Evolutionary conservation across 108 stramenopile genomes (phyloP).

Genomic region (Tribonema minus): DNA sequence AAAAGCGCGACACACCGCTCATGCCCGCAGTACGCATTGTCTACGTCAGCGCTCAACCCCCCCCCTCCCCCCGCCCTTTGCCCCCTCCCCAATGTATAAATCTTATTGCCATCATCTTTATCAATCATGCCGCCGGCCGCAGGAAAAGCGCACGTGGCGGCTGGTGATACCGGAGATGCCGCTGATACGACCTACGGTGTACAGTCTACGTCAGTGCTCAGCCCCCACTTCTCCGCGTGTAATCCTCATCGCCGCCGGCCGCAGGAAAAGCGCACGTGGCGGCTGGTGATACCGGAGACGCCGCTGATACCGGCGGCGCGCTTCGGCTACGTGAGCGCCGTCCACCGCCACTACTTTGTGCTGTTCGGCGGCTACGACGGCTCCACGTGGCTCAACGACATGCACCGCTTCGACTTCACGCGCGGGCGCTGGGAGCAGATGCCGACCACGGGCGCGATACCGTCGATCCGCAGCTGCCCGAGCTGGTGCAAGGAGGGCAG

Average conservation of each 20-base stretch:
- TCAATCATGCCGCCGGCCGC: too few species aligned
- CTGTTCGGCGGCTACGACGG: constrained; percentile 90
- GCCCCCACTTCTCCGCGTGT: too few species aligned
- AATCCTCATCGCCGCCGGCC: too few species aligned
- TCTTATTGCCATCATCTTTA: too few species aligned
- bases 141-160: constrained; percentile 33
- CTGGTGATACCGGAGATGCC: constrained; percentile 33
- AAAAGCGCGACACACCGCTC: too few species aligned
- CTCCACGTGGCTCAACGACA: constrained; percentile 75
- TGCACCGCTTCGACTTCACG: constrained; percentile 68
- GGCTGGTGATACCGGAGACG: constrained; percentile 30
- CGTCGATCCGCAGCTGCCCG: constrained; percentile 27
- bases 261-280: constrained; percentile 37
- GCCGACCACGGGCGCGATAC: constrained; percentile 7
- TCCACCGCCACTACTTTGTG: constrained; percentile 76
- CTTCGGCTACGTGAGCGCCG: constrained; percentile 84
- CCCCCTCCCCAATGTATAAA: too few species aligned
- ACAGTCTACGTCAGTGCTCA: too few species aligned
- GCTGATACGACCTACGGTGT: too few species aligned
- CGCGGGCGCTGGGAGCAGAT: constrained; percentile 39
- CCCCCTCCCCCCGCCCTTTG: too few species aligned
- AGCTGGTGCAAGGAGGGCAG: constrained; percentile 43
- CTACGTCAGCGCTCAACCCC: too few species aligned
- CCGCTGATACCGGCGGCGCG: constrained; percentile 50
- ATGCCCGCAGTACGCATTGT: too few species aligned